A percentile compares a stretch with the other conserved stretches of the same genome.
These are phyloP conservation scores for Mortierella sp. DNA, from an alignment of 371 early-diverging fungal genomes.

Conservation along the genomic window DNA sequence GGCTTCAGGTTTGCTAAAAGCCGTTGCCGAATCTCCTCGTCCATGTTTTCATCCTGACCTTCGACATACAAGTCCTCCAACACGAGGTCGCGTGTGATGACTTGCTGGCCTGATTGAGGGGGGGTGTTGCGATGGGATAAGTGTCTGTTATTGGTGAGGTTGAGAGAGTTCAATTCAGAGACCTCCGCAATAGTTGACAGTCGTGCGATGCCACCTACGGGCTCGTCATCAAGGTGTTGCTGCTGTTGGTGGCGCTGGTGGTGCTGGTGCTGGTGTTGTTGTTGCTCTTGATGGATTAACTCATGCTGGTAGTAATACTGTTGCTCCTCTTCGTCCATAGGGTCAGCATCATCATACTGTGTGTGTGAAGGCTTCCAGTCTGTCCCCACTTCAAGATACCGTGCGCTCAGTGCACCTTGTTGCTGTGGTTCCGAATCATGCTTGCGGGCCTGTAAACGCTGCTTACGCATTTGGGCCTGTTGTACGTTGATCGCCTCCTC, in stretches of 20 bases:
- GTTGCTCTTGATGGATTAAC: background rate
- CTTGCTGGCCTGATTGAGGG: constrained; percentile 15
- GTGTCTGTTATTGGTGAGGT: constrained; percentile 15
- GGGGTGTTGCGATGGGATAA: constrained; percentile 17
- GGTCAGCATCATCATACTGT: constrained; percentile 10
- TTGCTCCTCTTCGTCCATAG: constrained; percentile 16
- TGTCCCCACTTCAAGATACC: constrained; percentile 34
- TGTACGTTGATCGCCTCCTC: too few relatives aligned
- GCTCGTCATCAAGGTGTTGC: constrained; percentile 30
- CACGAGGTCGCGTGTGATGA: constrained; percentile 33
- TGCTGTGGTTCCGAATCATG: constrained; percentile 6
- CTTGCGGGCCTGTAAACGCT: background rate
- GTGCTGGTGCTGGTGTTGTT: constrained; percentile 7
- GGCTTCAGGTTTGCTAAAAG: constrained; percentile 44
- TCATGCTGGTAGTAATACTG: constrained; percentile 10
- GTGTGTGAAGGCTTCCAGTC: constrained; percentile 20
- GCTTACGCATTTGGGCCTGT: background rate
- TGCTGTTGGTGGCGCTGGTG: constrained; percentile 11
- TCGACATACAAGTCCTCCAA: constrained; percentile 44
- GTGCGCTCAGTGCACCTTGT: constrained; percentile 15
- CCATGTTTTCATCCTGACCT: constrained; percentile 20
- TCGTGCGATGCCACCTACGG: constrained; percentile 24
- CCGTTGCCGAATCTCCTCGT: constrained; percentile 29
- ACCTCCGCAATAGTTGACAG: constrained; percentile 47
- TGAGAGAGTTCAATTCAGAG: constrained; percentile 46